Evolutionary conservation across 257 asterid species (phyloP), one percentile per base, ranked within the genome.

Genomic region (Solanum dulcamara): DNA sequence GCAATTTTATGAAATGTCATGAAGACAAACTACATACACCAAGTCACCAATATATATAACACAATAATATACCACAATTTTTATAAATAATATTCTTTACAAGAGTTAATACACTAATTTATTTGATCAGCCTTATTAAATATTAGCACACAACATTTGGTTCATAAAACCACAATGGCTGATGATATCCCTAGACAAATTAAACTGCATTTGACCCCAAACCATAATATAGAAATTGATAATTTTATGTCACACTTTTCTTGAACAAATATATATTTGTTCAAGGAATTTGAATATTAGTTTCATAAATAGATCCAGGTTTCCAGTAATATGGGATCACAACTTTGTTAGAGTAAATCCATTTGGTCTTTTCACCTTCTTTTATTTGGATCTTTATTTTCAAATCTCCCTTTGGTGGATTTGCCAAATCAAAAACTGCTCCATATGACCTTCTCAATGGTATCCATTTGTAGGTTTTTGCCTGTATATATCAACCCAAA

Each of bases 371-470:
- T 75, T 30, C 82, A 55, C 35, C 55, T 22, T 83, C 83, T 53
- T 75, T 87, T 81, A 87, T 85, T 71, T 80, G 80, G 40, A 84
- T 67, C 81, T 68, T 87, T 1, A 87, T 5, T 18, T 46, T 79
- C 55, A 87, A 18, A 35, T 55, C 12, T 57, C 86, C 87, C 84
- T 12, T 44, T 24, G 87, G 89, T 38, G 88, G 90, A 81, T 75
- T 83, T 0, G 70, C 71, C 67, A 88, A 66, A 51, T 85, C 88
- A 83, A 87, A 85, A 0, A 88, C 88, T 18, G 90, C 86, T 11
- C 90, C 90, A 42, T 88, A 88, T 18, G 90, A 60, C 40, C 77
- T 83, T 2, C 87, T 50, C 86, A 88, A 26, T 5, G 81, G 53
- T 83, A 55, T 42, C 90, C 84, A 53, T 12, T 85, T 57, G 50